Base-by-base conservation (phyloP, 2,329 filamentous ascomycete species). In the Ceratocystis diversiconidia region DNA sequence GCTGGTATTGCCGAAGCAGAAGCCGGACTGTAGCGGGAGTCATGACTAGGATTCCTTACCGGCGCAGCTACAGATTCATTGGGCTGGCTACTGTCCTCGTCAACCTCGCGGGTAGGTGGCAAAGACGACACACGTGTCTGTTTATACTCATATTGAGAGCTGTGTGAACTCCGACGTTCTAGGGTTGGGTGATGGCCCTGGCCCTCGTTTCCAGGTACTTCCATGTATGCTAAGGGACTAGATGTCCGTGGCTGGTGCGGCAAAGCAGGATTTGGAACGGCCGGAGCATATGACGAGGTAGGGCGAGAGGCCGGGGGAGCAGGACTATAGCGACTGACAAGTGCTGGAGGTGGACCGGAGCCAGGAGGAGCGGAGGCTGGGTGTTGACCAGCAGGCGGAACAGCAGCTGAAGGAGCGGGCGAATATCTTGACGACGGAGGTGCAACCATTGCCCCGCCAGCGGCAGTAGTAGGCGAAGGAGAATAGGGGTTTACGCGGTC, bases 221-320 rank as follows among this genome's bases (percentile, higher is more conserved):
- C 84, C 67, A 85, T 86, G 69, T 87, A 83, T 5, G 84, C 84
- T 67, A 87, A 73, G 0, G 85, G 85, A 69, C 85, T 87, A 1
- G 84, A 87, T 1, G 85, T 87, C 68, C 85, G 77, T 7, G 85
- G 84, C 68, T 84, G 79, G 70, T 86, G 83, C 60, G 82, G 76
- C 50, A 85, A 74, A 46, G 78, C 73, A 15, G 81, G 75, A 30
- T 79, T 77, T 7, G 78, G 73, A 0, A 75, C 72, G 22, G 73
- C 74, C 5, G 75, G 70, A 30, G 72, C 74, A 19, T 76, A 77
- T 19, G 81, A 79, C 59, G 73, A 76, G n/a, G 75, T 73, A 1
- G 76, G 73, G 12, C 80, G 77, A 5, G 75, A 72, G 22, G 70
- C 70, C 7, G 75, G 70, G 0, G 79, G 79, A 0, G 76, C 78